Percentiles rank a stretch among this genome's conserved stretches.
phyloP scores from a whole-genome alignment of 2,329 filamentous ascomycete genomes.

The Diaporthe batatas region DNA sequence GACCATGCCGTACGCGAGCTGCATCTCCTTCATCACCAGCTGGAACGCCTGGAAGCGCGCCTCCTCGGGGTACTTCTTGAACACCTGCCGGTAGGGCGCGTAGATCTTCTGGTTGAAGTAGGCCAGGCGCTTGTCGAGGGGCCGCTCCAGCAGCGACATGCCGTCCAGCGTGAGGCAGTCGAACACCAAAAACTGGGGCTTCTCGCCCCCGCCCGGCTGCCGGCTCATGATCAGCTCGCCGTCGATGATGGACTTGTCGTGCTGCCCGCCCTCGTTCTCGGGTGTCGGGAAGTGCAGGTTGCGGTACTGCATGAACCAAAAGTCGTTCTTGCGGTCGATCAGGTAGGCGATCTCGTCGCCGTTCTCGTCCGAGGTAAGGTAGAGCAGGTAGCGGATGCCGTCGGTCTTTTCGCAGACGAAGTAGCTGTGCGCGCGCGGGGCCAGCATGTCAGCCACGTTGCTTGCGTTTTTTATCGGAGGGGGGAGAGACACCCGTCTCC shows the following conservation, averaged over 20 bases:
- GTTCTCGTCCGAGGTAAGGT: conserved; percentile 77
- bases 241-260: conserved; percentile 86
- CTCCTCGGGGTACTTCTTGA: conserved; percentile 77
- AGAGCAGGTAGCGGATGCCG: conserved; percentile 94
- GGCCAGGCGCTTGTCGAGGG: conserved; percentile 88
- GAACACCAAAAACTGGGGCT: conserved; percentile 91
- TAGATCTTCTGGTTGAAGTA: conserved; percentile 86
- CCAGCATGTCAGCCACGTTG: no score
- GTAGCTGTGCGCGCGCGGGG: conserved; percentile 68
- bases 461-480: no score
- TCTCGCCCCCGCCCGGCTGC: conserved; percentile 73
- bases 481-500: no score
- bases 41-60: conserved; percentile 80
- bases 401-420: conserved; percentile 99
- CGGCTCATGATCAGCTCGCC: conserved; percentile 93
- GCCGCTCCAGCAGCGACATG: conserved; percentile 80
- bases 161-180: conserved; percentile 89
- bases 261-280: conserved; percentile 75
- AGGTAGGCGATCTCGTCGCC: conserved; percentile 83
- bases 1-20: conserved; percentile 88
- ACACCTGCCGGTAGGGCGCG: conserved; percentile 75
- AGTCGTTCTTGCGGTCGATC: conserved; percentile 98
- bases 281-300: conserved; percentile 85
- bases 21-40: conserved; percentile 89
- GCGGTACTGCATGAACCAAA: conserved; percentile 81